A percentile compares a stretch with the other conserved stretches of the same genome.
phyloP scores from a whole-genome alignment of 495 filamentous ascomycete species.

The Daldinia grandis region DNA sequence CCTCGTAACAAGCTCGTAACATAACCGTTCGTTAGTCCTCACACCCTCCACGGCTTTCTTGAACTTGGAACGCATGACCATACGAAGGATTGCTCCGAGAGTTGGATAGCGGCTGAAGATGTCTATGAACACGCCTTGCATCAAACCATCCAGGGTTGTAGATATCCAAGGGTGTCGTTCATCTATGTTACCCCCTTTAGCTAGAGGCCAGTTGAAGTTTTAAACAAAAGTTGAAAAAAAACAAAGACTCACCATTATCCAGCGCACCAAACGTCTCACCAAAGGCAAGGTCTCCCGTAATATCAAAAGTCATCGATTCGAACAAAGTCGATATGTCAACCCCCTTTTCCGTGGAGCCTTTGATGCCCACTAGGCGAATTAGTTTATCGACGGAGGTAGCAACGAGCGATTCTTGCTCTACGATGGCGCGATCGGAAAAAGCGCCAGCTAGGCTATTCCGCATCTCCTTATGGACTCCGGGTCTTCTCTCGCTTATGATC shows the following conservation, averaged over 20 bases:
- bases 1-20: slow-evolving; percentile 31
- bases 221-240: not conserved
- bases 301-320: slow-evolving; percentile 53
- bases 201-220: not conserved
- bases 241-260: slow-evolving; percentile 39
- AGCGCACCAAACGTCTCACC: slow-evolving; percentile 59
- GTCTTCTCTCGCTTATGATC: slow-evolving; percentile 41
- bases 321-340: slow-evolving; percentile 26
- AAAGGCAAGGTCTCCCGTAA: slow-evolving; percentile 59
- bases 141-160: slow-evolving; percentile 45
- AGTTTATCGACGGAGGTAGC: slow-evolving; percentile 22
- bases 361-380: slow-evolving; percentile 6
- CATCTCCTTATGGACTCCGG: slow-evolving; percentile 50
- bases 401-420: slow-evolving; percentile 57
- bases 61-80: slow-evolving; percentile 12
- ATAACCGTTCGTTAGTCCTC: slow-evolving; percentile 29
- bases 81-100: not conserved
- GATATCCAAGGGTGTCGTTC: slow-evolving; percentile 56
- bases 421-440: slow-evolving; percentile 50
- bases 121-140: slow-evolving; percentile 41
- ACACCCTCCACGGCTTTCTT: slow-evolving; percentile 8
- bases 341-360: slow-evolving; percentile 7
- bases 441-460: slow-evolving; percentile 44
- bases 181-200: not conserved
- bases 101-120: slow-evolving; percentile 14